Conservation (phyloP, 495 filamentous ascomycete species). For the Rhypophila decipiens region DNA sequence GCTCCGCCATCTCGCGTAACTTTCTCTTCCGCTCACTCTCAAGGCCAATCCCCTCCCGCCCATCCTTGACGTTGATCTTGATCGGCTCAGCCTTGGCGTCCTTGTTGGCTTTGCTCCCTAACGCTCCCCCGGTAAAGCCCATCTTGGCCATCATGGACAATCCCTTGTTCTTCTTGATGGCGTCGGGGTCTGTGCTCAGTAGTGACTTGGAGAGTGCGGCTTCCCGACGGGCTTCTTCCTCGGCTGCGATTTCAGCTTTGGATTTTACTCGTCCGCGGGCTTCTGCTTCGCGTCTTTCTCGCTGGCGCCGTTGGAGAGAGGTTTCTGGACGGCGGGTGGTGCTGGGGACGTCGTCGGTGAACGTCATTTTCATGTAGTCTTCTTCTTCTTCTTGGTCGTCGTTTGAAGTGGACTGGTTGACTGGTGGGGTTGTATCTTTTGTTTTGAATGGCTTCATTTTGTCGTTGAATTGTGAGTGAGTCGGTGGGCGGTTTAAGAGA, state of each 20-base stretch:
- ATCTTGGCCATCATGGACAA: conserved; percentile 95
- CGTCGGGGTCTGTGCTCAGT: conserved; percentile 25
- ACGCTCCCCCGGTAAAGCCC: conserved; percentile 75
- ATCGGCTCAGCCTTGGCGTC: conserved; percentile 53
- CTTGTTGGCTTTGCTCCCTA: conserved; percentile 34
- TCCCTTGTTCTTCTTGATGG: conserved; percentile 58
- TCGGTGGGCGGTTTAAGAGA: too few species aligned
- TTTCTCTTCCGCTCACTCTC: conserved; percentile 79
- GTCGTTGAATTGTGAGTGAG: too few species aligned
- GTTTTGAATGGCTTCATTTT: too few species aligned
- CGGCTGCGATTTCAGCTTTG: conserved; percentile 71
- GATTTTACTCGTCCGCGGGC: conserved; percentile 58
- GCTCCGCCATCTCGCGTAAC: conserved; percentile 57
- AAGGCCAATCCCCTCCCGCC: conserved; percentile 78
- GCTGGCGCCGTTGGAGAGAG: conserved; percentile 49
- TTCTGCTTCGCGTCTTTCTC: conserved; percentile 54
- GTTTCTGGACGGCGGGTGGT: conserved; percentile 37
- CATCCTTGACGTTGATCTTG: conserved; percentile 64
- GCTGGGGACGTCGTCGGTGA: conserved; percentile 27
- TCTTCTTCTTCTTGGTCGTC: conserved; percentile 42
- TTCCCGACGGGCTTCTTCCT: conserved; percentile 66
- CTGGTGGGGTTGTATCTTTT: too few species aligned
- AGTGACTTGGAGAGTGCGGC: conserved; percentile 66
- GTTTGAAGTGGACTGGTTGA: not conserved
- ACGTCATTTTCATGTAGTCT: conserved; percentile 64